phyloP scores from a whole-genome alignment of 176 grass and related monocot genomes.

The Cenchrus fungigraminus region DNA sequence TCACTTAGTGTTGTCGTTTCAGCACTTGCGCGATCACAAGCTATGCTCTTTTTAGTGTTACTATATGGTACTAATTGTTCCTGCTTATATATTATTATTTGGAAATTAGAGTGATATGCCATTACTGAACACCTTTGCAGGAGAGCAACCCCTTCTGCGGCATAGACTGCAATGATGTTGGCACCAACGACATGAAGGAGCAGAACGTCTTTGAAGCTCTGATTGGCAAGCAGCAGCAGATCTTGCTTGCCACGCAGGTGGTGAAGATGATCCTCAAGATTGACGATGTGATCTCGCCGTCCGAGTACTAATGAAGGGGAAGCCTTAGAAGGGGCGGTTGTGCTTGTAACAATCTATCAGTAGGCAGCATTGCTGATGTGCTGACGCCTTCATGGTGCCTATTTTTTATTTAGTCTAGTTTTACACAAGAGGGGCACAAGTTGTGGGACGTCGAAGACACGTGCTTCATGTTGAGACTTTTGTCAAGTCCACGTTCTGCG shows the following conservation, averaged over 20 bases:
- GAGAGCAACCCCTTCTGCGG: constrained; percentile 67
- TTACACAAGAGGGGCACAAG: neutral
- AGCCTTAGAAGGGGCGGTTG: neutral
- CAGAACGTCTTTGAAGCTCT: constrained; percentile 76
- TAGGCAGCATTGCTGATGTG: neutral
- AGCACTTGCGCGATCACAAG: neutral
- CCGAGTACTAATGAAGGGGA: constrained; percentile 58
- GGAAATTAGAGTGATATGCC: neutral
- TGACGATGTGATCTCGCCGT: constrained; percentile 60
- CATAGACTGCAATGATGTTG: constrained; percentile 72
- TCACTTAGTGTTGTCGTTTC: neutral
- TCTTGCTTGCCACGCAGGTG: constrained; percentile 72
- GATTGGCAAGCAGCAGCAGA: constrained; percentile 83
- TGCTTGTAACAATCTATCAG: neutral
- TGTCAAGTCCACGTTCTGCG: neutral
- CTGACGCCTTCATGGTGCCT: neutral
- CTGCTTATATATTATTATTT: constrained; percentile 7
- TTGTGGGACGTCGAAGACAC: neutral
- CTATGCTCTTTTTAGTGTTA: neutral
- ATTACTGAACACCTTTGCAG: constrained; percentile 45
- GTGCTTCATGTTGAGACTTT: too few species aligned
- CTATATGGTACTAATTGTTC: neutral
- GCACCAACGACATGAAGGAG: constrained; percentile 69
- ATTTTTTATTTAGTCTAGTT: neutral
- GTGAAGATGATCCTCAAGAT: constrained; percentile 95